Conservation (phyloP, 2,329 filamentous ascomycete genomes). For the Gnomoniopsis smithogilvyi region DNA sequence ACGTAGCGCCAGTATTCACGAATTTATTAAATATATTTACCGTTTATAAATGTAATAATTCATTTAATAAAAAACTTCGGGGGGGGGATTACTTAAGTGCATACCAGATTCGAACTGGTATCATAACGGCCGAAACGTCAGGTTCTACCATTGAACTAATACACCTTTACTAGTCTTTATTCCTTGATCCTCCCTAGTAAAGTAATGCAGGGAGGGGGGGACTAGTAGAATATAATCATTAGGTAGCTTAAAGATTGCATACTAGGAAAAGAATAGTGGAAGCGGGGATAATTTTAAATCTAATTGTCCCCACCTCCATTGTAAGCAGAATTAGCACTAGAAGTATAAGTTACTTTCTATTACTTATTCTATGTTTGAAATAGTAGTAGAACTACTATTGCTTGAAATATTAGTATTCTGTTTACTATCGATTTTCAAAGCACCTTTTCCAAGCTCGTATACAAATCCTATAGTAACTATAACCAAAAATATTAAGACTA, state of each 20-base stretch:
- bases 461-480: conserved; percentile 20
- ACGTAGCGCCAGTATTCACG: too few relatives aligned
- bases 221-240: not conserved
- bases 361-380: not conserved
- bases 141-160: conserved; percentile 20
- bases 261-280: too few relatives aligned
- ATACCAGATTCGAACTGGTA: conserved; percentile 22
- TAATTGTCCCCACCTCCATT: too few relatives aligned
- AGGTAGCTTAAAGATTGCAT: too few relatives aligned
- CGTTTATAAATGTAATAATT: conserved; percentile 7
- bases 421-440: conserved; percentile 20
- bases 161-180: conserved; percentile 1
- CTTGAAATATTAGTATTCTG: conserved; percentile 12
- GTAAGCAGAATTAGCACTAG: not conserved
- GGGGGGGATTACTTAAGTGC: too few relatives aligned
- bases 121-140: conserved; percentile 16
- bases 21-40: too few relatives aligned
- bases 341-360: not conserved
- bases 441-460: conserved; percentile 21
- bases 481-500: conserved; percentile 19
- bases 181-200: too few relatives aligned
- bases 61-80: not conserved
- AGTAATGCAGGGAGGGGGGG: too few relatives aligned
- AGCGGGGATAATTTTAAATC: too few relatives aligned
- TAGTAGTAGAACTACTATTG: not conserved